phyloP scores from a whole-genome alignment of 2,329 filamentous ascomycete species.

The Fusarium metavorans region DNA sequence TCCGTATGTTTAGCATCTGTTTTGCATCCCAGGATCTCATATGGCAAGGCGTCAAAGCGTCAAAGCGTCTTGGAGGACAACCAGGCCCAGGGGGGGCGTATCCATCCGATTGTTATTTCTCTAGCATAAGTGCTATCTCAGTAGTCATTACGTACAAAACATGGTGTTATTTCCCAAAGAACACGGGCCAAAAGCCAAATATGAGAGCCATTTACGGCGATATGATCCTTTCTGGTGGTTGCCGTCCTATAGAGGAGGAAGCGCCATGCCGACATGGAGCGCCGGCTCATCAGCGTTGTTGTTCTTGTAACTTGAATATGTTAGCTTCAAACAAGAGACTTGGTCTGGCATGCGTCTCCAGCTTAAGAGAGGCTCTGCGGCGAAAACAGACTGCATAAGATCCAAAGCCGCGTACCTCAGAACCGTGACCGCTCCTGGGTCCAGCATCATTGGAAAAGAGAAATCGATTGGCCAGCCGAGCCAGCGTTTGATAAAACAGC shows the following conservation, averaged over 20 bases:
- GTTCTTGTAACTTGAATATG: conserved; percentile 49
- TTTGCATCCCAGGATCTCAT: background rate
- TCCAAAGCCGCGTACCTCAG: conserved; percentile 35
- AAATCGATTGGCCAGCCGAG: conserved; percentile 55
- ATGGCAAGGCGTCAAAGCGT: background rate
- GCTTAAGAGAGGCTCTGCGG: background rate
- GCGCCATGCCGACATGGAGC: conserved; percentile 54
- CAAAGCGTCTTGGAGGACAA: background rate
- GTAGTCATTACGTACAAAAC: too few relatives aligned
- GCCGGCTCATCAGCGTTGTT: conserved; percentile 54
- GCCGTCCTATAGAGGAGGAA: background rate
- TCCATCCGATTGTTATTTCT: too few relatives aligned
- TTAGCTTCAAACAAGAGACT: background rate
- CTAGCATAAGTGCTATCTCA: too few relatives aligned
- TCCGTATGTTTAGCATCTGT: background rate
- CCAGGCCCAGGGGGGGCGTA: background rate
- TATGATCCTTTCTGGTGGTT: background rate
- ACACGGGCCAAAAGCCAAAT: background rate
- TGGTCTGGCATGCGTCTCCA: background rate
- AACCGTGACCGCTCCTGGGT: conserved; percentile 56
- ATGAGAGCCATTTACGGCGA: background rate
- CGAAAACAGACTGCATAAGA: background rate
- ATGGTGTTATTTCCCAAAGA: too few relatives aligned
- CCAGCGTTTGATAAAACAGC: conserved; percentile 61
- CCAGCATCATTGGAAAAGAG: conserved; percentile 56